Conservation (phyloP, 495 filamentous ascomycete species). For the Penicillium flavigenum region DNA sequence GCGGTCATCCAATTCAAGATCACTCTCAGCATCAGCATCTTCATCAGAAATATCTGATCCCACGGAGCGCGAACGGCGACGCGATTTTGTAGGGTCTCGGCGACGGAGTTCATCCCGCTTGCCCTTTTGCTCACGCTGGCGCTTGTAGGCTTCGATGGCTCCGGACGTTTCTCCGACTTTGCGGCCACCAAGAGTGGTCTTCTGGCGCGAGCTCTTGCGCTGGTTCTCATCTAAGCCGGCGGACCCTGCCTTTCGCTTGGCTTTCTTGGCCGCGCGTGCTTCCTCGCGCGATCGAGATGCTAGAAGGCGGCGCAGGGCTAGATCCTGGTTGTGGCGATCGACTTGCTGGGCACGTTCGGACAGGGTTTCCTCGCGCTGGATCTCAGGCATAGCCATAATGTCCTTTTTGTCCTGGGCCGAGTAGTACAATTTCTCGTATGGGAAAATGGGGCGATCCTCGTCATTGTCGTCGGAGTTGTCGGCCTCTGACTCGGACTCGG, state of each 20-base stretch:
- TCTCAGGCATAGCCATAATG: slow-evolving; percentile 84
- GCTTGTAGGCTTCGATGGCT: slow-evolving; percentile 79
- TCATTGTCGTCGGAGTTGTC: slow-evolving; percentile 51
- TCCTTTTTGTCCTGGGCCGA: slow-evolving; percentile 74
- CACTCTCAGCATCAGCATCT: slow-evolving; percentile 75
- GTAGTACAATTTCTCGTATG: slow-evolving; percentile 83
- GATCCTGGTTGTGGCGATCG: slow-evolving; percentile 76
- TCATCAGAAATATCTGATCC: slow-evolving; percentile 57
- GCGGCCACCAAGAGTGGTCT: slow-evolving; percentile 72
- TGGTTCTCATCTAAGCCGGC: slow-evolving; percentile 69
- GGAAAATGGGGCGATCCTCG: slow-evolving; percentile 66
- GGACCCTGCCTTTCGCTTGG: slow-evolving; percentile 79
- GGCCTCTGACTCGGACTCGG: slow-evolving; percentile 65
- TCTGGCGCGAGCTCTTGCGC: slow-evolving; percentile 78
- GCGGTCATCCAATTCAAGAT: slow-evolving; percentile 69
- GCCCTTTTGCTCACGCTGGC: slow-evolving; percentile 78
- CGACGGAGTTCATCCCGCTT: slow-evolving; percentile 67
- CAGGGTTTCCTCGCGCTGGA: slow-evolving; percentile 84
- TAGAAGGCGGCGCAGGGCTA: slow-evolving; percentile 77
- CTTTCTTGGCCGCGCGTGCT: slow-evolving; percentile 55
- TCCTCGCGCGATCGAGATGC: slow-evolving; percentile 66
- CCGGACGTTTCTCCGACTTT: slow-evolving; percentile 76
- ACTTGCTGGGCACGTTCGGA: slow-evolving; percentile 82
- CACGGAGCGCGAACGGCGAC: slow-evolving; percentile 48
- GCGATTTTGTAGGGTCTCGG: slow-evolving; percentile 56